phyloP scores from a whole-genome alignment of 345 rosid genomes.

The Acer yangbiense region DNA sequence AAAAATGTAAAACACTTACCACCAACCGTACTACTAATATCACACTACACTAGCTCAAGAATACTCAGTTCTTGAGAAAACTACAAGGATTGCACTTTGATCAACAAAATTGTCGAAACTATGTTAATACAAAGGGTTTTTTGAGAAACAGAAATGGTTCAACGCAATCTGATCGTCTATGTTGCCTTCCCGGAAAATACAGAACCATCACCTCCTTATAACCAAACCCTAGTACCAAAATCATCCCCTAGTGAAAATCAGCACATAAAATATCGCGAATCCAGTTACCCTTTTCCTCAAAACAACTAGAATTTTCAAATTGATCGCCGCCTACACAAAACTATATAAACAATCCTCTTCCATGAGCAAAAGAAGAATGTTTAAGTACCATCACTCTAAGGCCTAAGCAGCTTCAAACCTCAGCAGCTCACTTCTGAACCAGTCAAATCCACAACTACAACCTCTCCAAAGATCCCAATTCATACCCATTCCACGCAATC shows the following conservation, averaged over 20 bases:
- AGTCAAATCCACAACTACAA: conserved; percentile 24
- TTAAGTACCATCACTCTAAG: conserved; percentile 14
- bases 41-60: conserved; percentile 24
- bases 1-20: conserved; percentile 16
- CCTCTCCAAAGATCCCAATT: conserved; percentile 24
- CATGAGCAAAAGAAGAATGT: conserved; percentile 38
- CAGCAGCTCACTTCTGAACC: conserved; percentile 15
- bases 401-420: conserved; percentile 28
- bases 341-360: conserved; percentile 44
- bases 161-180: conserved; percentile 26
- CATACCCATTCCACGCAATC: conserved; percentile 15
- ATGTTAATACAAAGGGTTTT: conserved; percentile 38
- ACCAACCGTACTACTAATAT: conserved; percentile 15
- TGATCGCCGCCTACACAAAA: conserved; percentile 24
- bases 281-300: conserved; percentile 20
- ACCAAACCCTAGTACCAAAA: conserved; percentile 28
- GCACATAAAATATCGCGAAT: conserved; percentile 16
- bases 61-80: conserved; percentile 17
- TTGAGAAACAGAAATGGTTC: conserved; percentile 34
- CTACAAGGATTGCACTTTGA: conserved; percentile 10
- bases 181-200: conserved; percentile 26
- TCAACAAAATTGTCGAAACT: conserved; percentile 23
- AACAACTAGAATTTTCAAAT: conserved; percentile 15
- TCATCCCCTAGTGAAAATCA: conserved; percentile 33
- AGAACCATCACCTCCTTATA: conserved; percentile 38